Percentiles rank a stretch among this genome's conserved stretches.
phyloP scores from a whole-genome alignment of 371 early-diverging fungal genomes.

The Mortierella sp. region DNA sequence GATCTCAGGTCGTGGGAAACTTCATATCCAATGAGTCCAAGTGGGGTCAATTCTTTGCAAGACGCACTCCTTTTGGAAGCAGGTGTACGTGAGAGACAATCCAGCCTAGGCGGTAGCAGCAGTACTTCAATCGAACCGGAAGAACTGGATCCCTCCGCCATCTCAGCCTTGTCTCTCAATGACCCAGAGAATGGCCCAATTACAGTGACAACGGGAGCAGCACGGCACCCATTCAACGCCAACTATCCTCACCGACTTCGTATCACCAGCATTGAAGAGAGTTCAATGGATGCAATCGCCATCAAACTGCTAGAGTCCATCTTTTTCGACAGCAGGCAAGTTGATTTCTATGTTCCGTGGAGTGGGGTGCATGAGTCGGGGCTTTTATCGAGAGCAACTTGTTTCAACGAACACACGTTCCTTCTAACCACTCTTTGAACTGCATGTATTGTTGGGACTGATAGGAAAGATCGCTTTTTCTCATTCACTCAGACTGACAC shows the following conservation, averaged over 20 bases:
- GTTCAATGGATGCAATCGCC: slow-evolving; percentile 27
- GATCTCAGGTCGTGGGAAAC: slow-evolving; percentile 27
- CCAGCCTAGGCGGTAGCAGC: slow-evolving; percentile 7
- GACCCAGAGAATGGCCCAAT: neutral
- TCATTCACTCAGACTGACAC: slow-evolving; percentile 51
- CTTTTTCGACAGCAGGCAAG: slow-evolving; percentile 45
- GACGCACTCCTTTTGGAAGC: slow-evolving; percentile 26
- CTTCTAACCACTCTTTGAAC: neutral
- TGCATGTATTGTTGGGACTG: neutral
- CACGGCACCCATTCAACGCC: slow-evolving; percentile 30
- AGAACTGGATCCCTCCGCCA: neutral
- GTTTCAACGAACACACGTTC: no score
- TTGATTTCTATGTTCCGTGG: neutral
- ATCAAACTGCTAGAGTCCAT: slow-evolving; percentile 37
- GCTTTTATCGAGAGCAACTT: no score
- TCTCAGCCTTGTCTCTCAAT: slow-evolving; percentile 11
- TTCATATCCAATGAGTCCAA: slow-evolving; percentile 30
- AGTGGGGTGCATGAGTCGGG: no score
- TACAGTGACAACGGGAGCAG: neutral
- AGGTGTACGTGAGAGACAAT: slow-evolving; percentile 8
- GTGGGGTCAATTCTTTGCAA: slow-evolving; percentile 22
- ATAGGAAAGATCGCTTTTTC: slow-evolving; percentile 42
- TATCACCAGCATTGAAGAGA: slow-evolving; percentile 42
- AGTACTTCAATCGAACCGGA: slow-evolving; percentile 1
- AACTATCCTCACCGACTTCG: slow-evolving; percentile 24